Conservation (phyloP, 257 asterid species). For the Cynanchum wilfordii region DNA sequence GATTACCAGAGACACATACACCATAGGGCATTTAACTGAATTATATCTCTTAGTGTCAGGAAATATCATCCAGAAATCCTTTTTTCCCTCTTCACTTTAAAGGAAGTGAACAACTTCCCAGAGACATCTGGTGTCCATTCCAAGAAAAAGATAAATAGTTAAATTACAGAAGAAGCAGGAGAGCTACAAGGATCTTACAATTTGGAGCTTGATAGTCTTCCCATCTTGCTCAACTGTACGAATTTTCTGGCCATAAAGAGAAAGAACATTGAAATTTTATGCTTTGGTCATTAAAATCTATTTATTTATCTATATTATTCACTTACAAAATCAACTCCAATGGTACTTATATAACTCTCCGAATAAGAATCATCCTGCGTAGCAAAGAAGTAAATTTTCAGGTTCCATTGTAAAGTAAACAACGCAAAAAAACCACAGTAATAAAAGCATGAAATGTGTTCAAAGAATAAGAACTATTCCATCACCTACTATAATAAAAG, state of each 20-base stretch:
- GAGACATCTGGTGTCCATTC: not conserved
- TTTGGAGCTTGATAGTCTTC: slow-evolving; percentile 42
- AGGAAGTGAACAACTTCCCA: not conserved
- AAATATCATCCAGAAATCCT: not conserved
- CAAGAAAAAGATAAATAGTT: not conserved
- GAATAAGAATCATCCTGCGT: slow-evolving; percentile 55
- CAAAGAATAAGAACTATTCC: not conserved
- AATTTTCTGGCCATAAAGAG: slow-evolving; percentile 27
- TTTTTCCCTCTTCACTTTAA: not conserved
- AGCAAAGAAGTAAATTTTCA: slow-evolving; percentile 2
- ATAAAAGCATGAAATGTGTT: not conserved
- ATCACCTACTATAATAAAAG: not conserved
- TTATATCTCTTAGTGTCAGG: not conserved
- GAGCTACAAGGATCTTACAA: slow-evolving; percentile 25
- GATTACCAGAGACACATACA: not conserved
- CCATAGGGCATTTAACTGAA: not conserved
- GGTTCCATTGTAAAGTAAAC: slow-evolving; percentile 1
- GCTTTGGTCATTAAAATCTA: slow-evolving; percentile 5
- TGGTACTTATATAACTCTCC: slow-evolving; percentile 63
- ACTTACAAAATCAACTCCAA: slow-evolving; percentile 61
- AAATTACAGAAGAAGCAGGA: not conserved
- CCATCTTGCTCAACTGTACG: slow-evolving; percentile 48
- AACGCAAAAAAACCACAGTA: not conserved
- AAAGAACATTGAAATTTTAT: not conserved
- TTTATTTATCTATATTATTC: slow-evolving; percentile 1